Evolutionary conservation across 2,329 filamentous ascomycete species (phyloP), one percentile per base, ranked within the genome.

Genomic region (Penicillium sp.): DNA sequence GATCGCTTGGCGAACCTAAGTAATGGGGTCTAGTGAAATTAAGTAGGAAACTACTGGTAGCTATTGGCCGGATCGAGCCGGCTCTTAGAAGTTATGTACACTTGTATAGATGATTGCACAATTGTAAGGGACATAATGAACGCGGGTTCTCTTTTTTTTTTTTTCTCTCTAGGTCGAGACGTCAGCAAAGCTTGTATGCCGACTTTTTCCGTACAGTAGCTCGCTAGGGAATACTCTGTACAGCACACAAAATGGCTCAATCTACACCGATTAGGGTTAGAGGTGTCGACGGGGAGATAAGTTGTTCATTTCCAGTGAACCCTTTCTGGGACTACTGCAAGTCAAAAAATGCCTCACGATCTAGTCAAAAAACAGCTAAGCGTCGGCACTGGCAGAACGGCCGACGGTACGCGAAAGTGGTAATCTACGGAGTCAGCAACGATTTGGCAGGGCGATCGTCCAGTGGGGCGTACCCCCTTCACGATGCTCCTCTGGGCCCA

Each of bases 301-400:
- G 19, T n/a, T 16, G 42, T 42, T 29, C 37, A 21, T 31, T 44
- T 49, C 19, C 26, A 33, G 33, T 55, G 57, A 62, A 60, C 29
- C 49, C 55, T 49, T 42, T 45, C 27, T 33, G 54, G 37, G 35
- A 45, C 47, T 51, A 55, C 46, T 55, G 53, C 53, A 55, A 50
- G 54, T 47, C 39, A 62, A 70, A 72, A 72, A 72, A 72, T 71
- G 69, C 69, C 69, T 72, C 69, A 72, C 67, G 69, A 72, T 70
- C 54, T 14, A 26, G 16, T 7, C 16, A 21, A n/a, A 29, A 23
- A 42, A 42, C 3, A 11, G 39, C 39, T 11, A 42, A 19, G 35
- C 35, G 39, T 47, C 42, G 54, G 39, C 54, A 44, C 50, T 46
- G 42, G 39, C 42, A 29, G 39, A 19, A 26, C 50, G 45, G 54